Conservation (phyloP, 1,284 basidiomycete genomes). For the Psilocybe mexicana region DNA sequence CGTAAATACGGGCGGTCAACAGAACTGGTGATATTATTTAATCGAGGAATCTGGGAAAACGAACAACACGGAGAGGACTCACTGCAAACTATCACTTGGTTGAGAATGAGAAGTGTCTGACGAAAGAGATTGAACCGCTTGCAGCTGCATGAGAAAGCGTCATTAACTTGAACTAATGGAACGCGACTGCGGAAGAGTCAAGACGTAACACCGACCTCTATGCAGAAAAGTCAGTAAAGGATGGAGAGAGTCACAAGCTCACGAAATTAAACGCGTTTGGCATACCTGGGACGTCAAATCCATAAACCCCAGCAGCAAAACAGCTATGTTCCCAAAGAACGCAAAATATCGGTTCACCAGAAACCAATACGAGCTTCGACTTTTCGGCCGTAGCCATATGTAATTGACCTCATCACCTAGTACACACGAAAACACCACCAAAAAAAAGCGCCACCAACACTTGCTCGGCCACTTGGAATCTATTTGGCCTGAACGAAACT, state of each 20-base stretch:
- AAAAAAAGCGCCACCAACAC: too few relatives aligned
- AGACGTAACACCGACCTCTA: too few relatives aligned
- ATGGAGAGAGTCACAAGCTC: too few relatives aligned
- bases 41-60: background rate
- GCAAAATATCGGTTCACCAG: constrained; percentile 45
- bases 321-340: constrained; percentile 37
- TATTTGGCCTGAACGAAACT: background rate
- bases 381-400: constrained; percentile 41
- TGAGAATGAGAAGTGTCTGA: constrained; percentile 39
- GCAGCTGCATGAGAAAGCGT: constrained; percentile 26
- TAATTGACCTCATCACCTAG: constrained; percentile 40
- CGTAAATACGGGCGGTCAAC: constrained; percentile 41
- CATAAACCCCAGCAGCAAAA: constrained; percentile 32
- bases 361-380: constrained; percentile 40
- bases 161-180: too few relatives aligned
- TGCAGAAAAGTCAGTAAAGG: too few relatives aligned
- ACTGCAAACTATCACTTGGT: constrained; percentile 43
- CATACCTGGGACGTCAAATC: constrained; percentile 23
- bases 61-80: constrained; percentile 12
- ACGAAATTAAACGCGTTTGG: background rate
- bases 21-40: constrained; percentile 29
- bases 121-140: constrained; percentile 33
- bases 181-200: too few relatives aligned
- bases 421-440: background rate
- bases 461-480: background rate